Conservation (phyloP, 768 basidiomycete genomes). For the Suillus bovinus region DNA sequence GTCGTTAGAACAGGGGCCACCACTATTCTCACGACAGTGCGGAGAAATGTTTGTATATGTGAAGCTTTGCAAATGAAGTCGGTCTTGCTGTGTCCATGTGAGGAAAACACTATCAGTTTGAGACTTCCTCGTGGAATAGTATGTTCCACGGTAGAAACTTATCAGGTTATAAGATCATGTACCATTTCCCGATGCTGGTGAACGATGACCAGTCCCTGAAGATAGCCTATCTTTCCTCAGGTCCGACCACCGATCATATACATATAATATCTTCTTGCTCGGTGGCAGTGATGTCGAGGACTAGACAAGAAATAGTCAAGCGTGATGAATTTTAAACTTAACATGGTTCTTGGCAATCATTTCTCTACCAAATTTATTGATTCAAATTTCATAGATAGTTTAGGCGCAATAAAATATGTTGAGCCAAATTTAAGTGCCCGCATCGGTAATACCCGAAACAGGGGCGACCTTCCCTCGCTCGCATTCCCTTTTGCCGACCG, state of each 20-base stretch:
- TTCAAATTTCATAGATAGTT: background rate
- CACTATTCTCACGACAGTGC: background rate
- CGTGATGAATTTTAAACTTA: background rate
- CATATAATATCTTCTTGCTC: too few relatives aligned
- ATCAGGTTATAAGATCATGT: background rate
- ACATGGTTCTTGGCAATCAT: background rate
- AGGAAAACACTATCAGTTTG: background rate
- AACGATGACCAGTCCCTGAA: background rate
- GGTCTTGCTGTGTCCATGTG: background rate
- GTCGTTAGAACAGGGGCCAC: constrained; percentile 34
- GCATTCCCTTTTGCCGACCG: background rate
- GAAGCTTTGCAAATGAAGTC: background rate
- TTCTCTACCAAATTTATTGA: background rate
- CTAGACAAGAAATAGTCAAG: background rate
- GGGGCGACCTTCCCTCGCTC: background rate
- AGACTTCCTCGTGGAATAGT: background rate
- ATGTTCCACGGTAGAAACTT: background rate
- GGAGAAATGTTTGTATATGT: background rate
- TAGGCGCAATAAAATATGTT: constrained; percentile 2
- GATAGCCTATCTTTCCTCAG: constrained; percentile 6
- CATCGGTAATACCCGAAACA: background rate
- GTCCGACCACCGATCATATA: constrained; percentile 4
- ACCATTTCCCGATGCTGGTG: background rate
- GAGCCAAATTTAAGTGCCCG: background rate
- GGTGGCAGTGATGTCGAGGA: background rate